A percentile compares a stretch with the other conserved stretches of the same genome.
Conservation (phyloP, 1,284 basidiomycete genomes). For the Blastosporella zonata region DNA sequence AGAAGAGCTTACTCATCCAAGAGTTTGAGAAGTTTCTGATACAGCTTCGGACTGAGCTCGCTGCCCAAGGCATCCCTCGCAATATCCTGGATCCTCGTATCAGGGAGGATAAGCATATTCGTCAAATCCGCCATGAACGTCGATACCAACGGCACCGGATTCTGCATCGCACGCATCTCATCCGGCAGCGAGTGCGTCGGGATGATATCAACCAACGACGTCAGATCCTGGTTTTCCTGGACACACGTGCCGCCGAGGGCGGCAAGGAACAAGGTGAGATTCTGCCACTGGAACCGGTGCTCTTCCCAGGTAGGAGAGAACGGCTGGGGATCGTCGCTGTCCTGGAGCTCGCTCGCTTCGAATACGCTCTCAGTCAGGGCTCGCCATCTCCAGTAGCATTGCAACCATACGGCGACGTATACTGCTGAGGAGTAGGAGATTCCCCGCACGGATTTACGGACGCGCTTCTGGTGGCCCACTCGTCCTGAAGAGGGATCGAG, state of each 20-base stretch:
- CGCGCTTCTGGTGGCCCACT: conserved; percentile 76
- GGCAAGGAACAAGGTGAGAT: conserved; percentile 79
- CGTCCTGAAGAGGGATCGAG: conserved; percentile 42
- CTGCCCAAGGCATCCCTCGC: conserved; percentile 78
- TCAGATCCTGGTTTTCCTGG: conserved; percentile 46
- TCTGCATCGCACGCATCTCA: conserved; percentile 59
- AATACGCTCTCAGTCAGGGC: conserved; percentile 48
- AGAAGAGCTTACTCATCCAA: conserved; percentile 62
- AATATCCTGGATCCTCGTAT: conserved; percentile 67
- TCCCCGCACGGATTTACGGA: conserved; percentile 67
- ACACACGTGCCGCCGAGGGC: conserved; percentile 72
- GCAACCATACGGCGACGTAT: conserved; percentile 77
- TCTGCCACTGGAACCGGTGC: conserved; percentile 82
- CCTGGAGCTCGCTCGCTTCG: conserved; percentile 26
- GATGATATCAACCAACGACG: conserved; percentile 52
- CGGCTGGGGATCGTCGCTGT: conserved; percentile 16
- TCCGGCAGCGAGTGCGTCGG: conserved; percentile 67
- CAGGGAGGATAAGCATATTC: conserved; percentile 62
- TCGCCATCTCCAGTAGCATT: conserved; percentile 72
- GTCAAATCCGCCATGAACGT: conserved; percentile 71
- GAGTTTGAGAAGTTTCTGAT: conserved; percentile 63
- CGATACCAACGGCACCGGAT: conserved; percentile 55
- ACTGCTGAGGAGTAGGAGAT: conserved; percentile 62
- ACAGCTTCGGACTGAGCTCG: conserved; percentile 72
- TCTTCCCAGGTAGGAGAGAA: conserved; percentile 42